Conservation (phyloP, 2,329 filamentous ascomycete genomes). For the Raffaelea ambrosiae region DNA sequence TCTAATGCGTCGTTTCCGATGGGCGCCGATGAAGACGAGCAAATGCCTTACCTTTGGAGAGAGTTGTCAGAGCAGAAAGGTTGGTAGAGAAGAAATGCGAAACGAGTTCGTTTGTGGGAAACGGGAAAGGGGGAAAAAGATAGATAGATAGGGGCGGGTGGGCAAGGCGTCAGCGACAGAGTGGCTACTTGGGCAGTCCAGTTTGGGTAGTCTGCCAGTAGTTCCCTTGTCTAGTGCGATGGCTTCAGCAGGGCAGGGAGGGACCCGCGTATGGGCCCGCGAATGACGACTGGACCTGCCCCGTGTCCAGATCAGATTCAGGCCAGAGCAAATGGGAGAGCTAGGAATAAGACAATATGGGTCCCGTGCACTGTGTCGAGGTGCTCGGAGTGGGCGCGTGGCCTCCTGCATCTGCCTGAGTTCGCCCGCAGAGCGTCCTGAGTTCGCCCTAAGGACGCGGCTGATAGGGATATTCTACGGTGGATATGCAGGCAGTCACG, state of each 20-base stretch:
- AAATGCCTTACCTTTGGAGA: not conserved
- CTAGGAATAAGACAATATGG: not conserved
- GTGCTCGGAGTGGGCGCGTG: not conserved
- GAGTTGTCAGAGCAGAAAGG: not conserved
- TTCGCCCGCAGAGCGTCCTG: no score
- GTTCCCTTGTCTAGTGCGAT: not conserved
- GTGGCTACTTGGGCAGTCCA: not conserved
- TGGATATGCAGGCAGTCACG: no score
- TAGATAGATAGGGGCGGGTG: not conserved
- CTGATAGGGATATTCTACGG: no score
- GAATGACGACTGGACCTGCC: conserved; percentile 11
- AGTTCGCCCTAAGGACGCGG: no score
- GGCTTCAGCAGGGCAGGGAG: conserved; percentile 2
- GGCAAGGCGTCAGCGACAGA: not conserved
- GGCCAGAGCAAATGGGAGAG: conserved; percentile 2
- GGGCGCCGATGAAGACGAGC: no score
- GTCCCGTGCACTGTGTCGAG: conserved; percentile 2
- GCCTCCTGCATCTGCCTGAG: no score
- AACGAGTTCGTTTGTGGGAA: no score
- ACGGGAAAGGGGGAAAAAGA: not conserved
- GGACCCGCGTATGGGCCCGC: no score
- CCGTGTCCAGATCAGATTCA: conserved; percentile 5
- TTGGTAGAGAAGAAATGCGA: not conserved
- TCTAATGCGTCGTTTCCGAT: no score
- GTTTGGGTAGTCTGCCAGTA: not conserved